Base-by-base conservation (phyloP, 345 rosid species). In the Schrenkiella parvula region DNA sequence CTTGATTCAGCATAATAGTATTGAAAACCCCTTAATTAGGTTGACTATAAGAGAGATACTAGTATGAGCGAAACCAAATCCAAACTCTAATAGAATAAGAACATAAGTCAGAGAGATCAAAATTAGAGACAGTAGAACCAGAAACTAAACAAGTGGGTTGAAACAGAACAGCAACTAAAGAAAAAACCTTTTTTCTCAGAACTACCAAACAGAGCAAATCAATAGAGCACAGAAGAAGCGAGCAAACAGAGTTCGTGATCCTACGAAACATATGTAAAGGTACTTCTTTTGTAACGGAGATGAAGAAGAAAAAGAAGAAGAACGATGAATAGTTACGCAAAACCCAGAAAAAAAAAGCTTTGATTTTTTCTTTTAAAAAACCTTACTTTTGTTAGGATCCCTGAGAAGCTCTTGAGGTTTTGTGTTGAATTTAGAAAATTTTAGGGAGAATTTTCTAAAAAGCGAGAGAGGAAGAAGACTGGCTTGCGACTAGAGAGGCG, bases 401-500 rank as follows among this genome's bases (percentile, higher is more conserved):
- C 15, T 43, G 21, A 25, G 42, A 38, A 65, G 2, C 35, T 58
- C 38, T 52, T 51, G 57, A 60, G 41, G 55, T 52, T 68, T 60
- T 51, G 25, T 23, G 64, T 51, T 41, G 73, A 59, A 51, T n/a
- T n/a, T 29, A 31, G 37, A 26, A 63, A 23, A 6, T 52, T 6
- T 2, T 0, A 9, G 5, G 11, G 19, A 23, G 61, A 64, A 73
- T 46, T 55, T 62, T 53, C 58, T 46, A 68, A 68, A 18, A 28
- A 23, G 14, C 15, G 29, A 38, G 48, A 11, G 39, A 28, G 15
- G 59, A 22, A 29, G 78, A 58, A 74, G 61, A 38, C 53, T 66
- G 34, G 21, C 21, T 73, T 73, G 26, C 35, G 13, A 29, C 73
- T 42, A 73, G 56, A 67, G 67, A 66, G 17, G 62, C 44, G 73